These are phyloP conservation scores for Pythium rishiriense DNA, from an alignment of 352 stramenopile genomes.

Conservation along the genomic window DNA sequence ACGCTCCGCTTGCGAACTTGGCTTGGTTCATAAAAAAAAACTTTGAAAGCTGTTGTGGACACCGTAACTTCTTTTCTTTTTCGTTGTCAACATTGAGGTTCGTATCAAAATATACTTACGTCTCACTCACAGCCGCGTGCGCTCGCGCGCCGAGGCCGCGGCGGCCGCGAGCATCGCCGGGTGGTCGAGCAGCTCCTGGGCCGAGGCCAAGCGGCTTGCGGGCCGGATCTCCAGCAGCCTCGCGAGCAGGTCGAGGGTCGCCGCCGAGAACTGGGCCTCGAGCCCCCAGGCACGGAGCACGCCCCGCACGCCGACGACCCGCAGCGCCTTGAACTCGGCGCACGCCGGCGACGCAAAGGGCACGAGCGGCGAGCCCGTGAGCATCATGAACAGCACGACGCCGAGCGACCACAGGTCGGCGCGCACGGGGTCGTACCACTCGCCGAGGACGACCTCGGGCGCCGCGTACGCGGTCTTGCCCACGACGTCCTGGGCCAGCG, in stretches of 20 bases:
- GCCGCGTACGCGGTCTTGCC: constrained; percentile 36
- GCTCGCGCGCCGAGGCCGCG: not conserved
- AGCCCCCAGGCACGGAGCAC: constrained; percentile 55
- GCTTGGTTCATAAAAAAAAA: no score
- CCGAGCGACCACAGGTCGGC: constrained; percentile 26
- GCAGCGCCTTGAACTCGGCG: constrained; percentile 34
- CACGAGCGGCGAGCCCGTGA: constrained; percentile 24
- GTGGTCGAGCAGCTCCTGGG: constrained; percentile 29
- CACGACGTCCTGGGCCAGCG: constrained; percentile 10
- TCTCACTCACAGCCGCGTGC: not conserved
- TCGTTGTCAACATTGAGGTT: no score
- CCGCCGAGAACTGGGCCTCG: constrained; percentile 25
- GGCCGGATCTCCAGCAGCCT: constrained; percentile 39
- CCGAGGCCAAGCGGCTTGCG: constrained; percentile 24
- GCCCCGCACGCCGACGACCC: constrained; percentile 35
- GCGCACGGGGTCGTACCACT: constrained; percentile 12
- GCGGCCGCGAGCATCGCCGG: not conserved
- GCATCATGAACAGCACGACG: constrained; percentile 21
- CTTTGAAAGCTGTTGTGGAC: no score
- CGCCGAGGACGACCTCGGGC: constrained; percentile 33
- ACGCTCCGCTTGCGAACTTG: no score
- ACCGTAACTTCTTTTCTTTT: no score
- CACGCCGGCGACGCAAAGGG: constrained; percentile 35
- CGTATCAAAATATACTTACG: not conserved
- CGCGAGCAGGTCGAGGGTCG: constrained; percentile 30